Base-by-base conservation (phyloP, 2,329 filamentous ascomycete species). In the Tolypocladium amazonense region DNA sequence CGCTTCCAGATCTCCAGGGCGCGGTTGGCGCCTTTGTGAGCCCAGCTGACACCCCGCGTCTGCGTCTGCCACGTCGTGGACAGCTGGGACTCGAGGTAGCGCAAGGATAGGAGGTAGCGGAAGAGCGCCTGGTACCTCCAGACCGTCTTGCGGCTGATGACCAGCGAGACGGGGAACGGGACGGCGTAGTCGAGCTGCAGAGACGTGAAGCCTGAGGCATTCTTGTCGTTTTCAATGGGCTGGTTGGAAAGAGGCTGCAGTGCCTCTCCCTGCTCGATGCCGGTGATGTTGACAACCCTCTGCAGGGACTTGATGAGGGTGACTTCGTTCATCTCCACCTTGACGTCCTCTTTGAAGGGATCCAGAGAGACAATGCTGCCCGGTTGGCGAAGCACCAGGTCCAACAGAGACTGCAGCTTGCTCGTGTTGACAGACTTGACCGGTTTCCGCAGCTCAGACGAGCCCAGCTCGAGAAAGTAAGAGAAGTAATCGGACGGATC, bases 401-500 rank as follows among this genome's bases (percentile, higher is more conserved):
- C 94, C n/a, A 99, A 84, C 35, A 99, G 79, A 12, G 92, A 97
- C 72, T 99, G 94, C 50, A 99, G 80, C 73, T 99, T 99, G 72
- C 87, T 87, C 59, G 90, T 89, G 69, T 97, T 99, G 73, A 97
- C 92, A 58, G 83, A 83, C 70, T 91, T 91, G 61, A 92, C 90
- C 38, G 89, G 88, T 71, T 97, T 97, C 68, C 90, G 89, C 61
- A 99, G 81, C 74, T 99, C 94, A 1, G 92, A 92, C 37, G 89
- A 82, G 59, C 91, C 87, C 25, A 99, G 85, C 70, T 99, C 94
- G 61, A 99, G 86, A 72, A 99, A 99, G 74, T 97, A 96, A 3
- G 92, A 92, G 74, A 99, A 97, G 77, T 96, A 99, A 72, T 99
- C 94, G 39, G 94, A 97, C 11, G 92, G 89, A 67, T 97, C 93